Evolutionary conservation across 176 grass and related monocot species (phyloP), one percentile per base, ranked within the genome.

Genomic region (Pontederia paniculata): DNA sequence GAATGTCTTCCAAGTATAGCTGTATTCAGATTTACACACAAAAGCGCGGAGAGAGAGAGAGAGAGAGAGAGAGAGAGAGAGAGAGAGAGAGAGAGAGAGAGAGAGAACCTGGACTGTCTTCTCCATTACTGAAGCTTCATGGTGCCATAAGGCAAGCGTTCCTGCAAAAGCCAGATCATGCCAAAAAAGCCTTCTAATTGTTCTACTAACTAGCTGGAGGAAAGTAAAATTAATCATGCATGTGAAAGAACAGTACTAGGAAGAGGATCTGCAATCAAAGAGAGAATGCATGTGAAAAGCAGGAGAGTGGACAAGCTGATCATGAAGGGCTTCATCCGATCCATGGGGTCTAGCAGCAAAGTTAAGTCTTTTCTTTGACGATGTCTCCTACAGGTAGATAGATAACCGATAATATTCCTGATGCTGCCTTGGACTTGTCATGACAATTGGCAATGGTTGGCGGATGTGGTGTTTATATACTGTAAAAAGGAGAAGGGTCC

Each of bases 161-260:
- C 50, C 72, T 74, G 72, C 28, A 37, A 51, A 66, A 74, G 55
- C 41, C 12, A 74, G 43, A 20, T n/a, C n/a, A n/a, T n/a, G n/a
- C n/a, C n/a, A 58, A 5, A 41, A 65, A 63, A 12, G 8, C 52
- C 18, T 25, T 45, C 20, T 64, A 22, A 46, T 17, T 37, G 28
- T 6, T 37, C 28, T 37, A 37, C 28, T 37, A 5, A 56, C 28
- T 37, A 37, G 28, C 28, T 6, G 28, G 28, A 37, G 28, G 28
- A 37, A 2, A 37, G 1, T 37, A 37, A 37, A 5, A 37, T 6
- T 37, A 37, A 37, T 37, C 28, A 37, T 37, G 4, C 48, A 74
- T 56, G 42, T 56, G 23, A 22, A 73, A 12, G 45, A 54, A n/a
- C 50, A 43, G 54, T 74, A 74, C 72, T 74, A 25, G 55, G 41